Conservation (phyloP, 2,329 filamentous ascomycete genomes). For the Ophiocordyceps robertsii region DNA sequence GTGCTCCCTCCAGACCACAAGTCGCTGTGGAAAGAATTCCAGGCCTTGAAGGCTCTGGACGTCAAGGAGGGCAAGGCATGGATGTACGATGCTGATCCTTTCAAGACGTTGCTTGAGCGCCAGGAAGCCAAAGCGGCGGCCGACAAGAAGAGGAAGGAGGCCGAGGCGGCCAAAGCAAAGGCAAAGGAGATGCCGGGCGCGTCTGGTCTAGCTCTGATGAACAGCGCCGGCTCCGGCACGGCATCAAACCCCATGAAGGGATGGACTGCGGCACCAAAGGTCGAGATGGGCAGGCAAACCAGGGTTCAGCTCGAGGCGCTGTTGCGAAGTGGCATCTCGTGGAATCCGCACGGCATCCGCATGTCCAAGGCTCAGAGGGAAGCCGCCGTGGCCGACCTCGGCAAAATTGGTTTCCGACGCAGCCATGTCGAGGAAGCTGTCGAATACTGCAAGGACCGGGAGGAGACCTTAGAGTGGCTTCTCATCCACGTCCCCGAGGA, state of each 20-base stretch:
- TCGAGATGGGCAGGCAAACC: constrained; percentile 81
- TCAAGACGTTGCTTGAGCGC: constrained; percentile 64
- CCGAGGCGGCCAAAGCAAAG: constrained; percentile 54
- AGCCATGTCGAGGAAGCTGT: constrained; percentile 85
- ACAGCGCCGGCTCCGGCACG: constrained; percentile 21
- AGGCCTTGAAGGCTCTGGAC: constrained; percentile 68
- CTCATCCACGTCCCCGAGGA: constrained; percentile 95
- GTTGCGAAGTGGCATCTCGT: constrained; percentile 63
- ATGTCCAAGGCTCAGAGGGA: constrained; percentile 46
- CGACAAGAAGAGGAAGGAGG: constrained; percentile 68
- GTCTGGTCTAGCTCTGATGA: constrained; percentile 39
- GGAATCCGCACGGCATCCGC: constrained; percentile 69
- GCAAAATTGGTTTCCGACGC: constrained; percentile 69
- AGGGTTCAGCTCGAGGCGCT: constrained; percentile 67
- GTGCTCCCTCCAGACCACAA: constrained; percentile 85
- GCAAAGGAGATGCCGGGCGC: constrained; percentile 49
- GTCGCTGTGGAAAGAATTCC: constrained; percentile 84
- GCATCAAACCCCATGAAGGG: constrained; percentile 46
- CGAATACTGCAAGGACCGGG: constrained; percentile 75
- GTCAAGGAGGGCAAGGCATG: constrained; percentile 63
- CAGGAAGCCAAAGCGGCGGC: constrained; percentile 63
- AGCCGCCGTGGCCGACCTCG: constrained; percentile 58
- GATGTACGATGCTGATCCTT: constrained; percentile 95
- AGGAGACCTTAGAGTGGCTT: constrained; percentile 91
- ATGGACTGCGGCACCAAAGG: constrained; percentile 76